Evolutionary conservation across 2,329 filamentous ascomycete genomes (phyloP).

Genomic region (Trichoderma semiorbis): DNA sequence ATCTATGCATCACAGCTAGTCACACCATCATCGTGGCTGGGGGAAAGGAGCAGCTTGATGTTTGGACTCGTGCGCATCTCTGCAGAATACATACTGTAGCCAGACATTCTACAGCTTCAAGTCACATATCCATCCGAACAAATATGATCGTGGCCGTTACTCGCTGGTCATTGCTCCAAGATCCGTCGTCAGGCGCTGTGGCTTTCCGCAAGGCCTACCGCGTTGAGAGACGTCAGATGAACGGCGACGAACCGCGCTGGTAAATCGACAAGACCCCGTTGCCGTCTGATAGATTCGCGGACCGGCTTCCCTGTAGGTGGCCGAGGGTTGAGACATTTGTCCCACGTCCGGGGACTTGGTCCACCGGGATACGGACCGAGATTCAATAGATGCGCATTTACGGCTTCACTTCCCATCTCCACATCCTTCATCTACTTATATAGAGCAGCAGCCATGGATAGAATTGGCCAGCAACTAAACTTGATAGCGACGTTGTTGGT

Average conservation of each 20-base stretch:
- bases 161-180: not conserved
- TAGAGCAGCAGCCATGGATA: not conserved
- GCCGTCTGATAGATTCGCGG: not conserved
- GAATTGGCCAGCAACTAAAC: not conserved
- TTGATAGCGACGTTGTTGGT: not conserved
- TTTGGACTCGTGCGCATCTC: not conserved
- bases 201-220: conserved; percentile 6
- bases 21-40: not conserved
- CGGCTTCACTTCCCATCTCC: not conserved
- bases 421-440: not conserved
- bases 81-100: not conserved
- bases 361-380: conserved; percentile 2
- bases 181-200: conserved; percentile 3
- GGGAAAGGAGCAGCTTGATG: not conserved
- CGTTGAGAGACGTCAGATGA: not conserved
- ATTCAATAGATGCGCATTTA: not conserved
- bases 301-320: conserved; percentile 4
- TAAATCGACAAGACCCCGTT: not conserved
- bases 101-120: not conserved
- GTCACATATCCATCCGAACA: not conserved
- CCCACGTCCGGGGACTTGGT: conserved; percentile 14
- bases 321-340: conserved; percentile 19
- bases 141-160: not conserved
- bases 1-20: not conserved
- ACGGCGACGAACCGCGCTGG: not conserved